phyloP scores from a whole-genome alignment of 345 rosid species.

The Barbarea vulgaris region DNA sequence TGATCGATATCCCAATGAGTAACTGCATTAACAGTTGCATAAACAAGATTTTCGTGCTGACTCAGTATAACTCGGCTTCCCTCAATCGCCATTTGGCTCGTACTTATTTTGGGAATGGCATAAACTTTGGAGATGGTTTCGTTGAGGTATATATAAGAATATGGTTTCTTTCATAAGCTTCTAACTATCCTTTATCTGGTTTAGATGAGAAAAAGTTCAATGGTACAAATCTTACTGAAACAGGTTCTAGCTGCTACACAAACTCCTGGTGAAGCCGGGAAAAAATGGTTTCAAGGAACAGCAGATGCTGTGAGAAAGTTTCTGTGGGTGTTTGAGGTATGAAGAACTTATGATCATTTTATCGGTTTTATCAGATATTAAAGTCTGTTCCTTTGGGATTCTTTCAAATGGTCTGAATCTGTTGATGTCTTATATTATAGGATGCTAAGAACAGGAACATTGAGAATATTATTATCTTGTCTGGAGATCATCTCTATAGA shows the following conservation, averaged over 20 bases:
- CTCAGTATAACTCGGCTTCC: slow-evolving; percentile 95
- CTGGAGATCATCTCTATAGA: slow-evolving; percentile 91
- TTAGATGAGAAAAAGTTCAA: not conserved
- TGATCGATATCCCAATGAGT: slow-evolving; percentile 97
- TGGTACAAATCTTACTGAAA: slow-evolving; percentile 6
- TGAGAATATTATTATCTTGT: slow-evolving; percentile 76
- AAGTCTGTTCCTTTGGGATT: not conserved
- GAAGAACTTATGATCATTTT: not conserved
- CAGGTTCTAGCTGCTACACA: slow-evolving; percentile 98
- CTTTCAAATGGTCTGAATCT: slow-evolving; percentile 5
- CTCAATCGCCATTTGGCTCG: slow-evolving; percentile 92
- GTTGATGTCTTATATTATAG: slow-evolving; percentile 44
- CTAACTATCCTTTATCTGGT: not conserved
- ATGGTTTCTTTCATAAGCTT: not conserved
- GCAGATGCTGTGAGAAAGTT: slow-evolving; percentile 99
- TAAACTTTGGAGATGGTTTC: slow-evolving; percentile 92
- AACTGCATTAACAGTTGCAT: slow-evolving; percentile 93
- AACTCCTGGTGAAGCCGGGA: slow-evolving; percentile 91
- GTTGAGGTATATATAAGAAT: slow-evolving; percentile 68
- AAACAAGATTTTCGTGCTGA: slow-evolving; percentile 89
- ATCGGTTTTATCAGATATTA: not conserved
- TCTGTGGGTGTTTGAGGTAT: slow-evolving; percentile 93
- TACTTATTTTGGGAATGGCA: slow-evolving; percentile 89
- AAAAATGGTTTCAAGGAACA: slow-evolving; percentile 96
- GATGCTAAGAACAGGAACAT: slow-evolving; percentile 82